These are phyloP conservation scores for Nemania diffusa DNA, from an alignment of 2,329 filamentous ascomycete genomes.

Conservation along the genomic window DNA sequence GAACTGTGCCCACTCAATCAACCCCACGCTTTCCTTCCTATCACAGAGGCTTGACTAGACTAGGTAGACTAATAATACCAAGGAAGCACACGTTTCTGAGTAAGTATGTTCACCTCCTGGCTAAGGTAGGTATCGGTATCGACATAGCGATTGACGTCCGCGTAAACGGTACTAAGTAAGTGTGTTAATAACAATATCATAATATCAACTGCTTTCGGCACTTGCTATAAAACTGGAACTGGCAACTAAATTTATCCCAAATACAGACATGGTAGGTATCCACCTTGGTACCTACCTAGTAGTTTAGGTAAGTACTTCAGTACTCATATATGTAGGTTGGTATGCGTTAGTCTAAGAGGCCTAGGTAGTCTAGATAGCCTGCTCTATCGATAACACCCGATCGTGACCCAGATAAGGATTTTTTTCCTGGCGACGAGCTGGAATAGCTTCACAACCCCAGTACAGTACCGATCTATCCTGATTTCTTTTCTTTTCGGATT, in stretches of 20 bases:
- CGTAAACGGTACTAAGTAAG: neutral
- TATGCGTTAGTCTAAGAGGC: too few relatives aligned
- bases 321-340: too few relatives aligned
- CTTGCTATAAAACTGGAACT: neutral
- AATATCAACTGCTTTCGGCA: neutral
- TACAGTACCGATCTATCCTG: neutral
- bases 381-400: conserved; percentile 32
- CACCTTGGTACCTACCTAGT: neutral
- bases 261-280: neutral
- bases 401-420: conserved; percentile 39
- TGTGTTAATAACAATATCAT: neutral
- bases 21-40: conserved; percentile 33
- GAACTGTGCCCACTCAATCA: conserved; percentile 35
- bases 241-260: too few relatives aligned
- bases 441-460: conserved; percentile 28
- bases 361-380: conserved; percentile 2
- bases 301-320: neutral
- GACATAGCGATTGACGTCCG: neutral
- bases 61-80: conserved; percentile 17
- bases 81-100: neutral
- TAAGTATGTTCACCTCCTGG: neutral
- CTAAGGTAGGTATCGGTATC: neutral
- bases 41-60: conserved; percentile 19
- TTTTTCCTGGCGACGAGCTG: conserved; percentile 37
- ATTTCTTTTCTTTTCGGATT: conserved; percentile 19